A percentile compares a stretch with the other conserved stretches of the same genome.
Evolutionary conservation across 228 moss, liverwort and hornwort species (phyloP).

Genomic region (Sphagnum magellanicum): DNA sequence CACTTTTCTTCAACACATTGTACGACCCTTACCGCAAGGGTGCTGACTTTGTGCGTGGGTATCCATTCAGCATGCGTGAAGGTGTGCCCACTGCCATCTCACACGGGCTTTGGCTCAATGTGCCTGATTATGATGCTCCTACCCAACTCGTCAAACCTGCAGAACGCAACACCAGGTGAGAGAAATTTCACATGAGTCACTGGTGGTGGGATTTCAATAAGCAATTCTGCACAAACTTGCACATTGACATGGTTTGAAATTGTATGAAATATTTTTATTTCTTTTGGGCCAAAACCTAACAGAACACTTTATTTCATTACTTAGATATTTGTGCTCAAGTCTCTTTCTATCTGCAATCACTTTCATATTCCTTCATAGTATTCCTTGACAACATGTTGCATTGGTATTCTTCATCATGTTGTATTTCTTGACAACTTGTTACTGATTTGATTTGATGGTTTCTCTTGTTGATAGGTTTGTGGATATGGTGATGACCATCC

Average conservation of each 20-base stretch:
- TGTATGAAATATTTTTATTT: too few relatives aligned
- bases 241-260: too few relatives aligned
- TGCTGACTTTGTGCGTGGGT: slow-evolving; percentile 90
- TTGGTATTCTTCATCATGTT: too few relatives aligned
- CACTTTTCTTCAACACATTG: slow-evolving; percentile 85
- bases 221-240: too few relatives aligned
- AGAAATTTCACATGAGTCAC: too few relatives aligned
- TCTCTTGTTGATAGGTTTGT: slow-evolving; percentile 52
- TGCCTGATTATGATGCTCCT: slow-evolving; percentile 93
- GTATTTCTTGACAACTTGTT: not conserved
- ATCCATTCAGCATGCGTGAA: slow-evolving; percentile 86
- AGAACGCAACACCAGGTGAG: slow-evolving; percentile 77
- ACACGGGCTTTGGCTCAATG: slow-evolving; percentile 90
- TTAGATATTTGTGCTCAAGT: too few relatives aligned
- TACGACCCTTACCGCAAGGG: slow-evolving; percentile 88
- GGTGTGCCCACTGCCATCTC: slow-evolving; percentile 86
- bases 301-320: too few relatives aligned
- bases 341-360: not conserved
- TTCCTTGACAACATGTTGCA: not conserved
- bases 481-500: slow-evolving; percentile 91
- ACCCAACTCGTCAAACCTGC: slow-evolving; percentile 97
- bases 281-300: too few relatives aligned
- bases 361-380: not conserved
- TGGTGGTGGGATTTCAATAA: too few relatives aligned
- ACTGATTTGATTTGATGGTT: not conserved